phyloP scores from a whole-genome alignment of 208 protist genomes.

The Leishmania braziliensis region DNA sequence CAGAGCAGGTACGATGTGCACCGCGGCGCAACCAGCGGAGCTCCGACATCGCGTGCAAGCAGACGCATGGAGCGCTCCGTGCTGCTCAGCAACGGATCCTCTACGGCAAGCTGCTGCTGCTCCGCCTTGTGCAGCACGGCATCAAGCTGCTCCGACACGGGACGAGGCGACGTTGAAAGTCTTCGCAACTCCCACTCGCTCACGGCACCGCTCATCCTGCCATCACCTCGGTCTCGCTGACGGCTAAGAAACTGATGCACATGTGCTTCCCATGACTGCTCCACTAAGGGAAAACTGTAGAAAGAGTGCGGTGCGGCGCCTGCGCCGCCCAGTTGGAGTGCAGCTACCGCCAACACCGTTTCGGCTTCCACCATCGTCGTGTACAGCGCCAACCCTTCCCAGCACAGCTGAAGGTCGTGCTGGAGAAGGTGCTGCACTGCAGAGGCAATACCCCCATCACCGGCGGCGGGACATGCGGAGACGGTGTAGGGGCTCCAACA shows the following conservation, averaged over 20 bases:
- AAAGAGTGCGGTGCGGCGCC: slow-evolving; percentile 13
- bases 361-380: slow-evolving; percentile 1
- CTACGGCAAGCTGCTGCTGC: slow-evolving; percentile 4
- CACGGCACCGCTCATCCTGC: background rate
- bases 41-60: slow-evolving; percentile 9
- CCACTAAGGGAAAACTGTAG: slow-evolving; percentile 50
- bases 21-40: slow-evolving; percentile 10
- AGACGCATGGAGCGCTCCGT: slow-evolving; percentile 26
- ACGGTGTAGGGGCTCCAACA: background rate
- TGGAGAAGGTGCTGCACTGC: slow-evolving; percentile 23
- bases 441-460: slow-evolving; percentile 3
- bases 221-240: background rate
- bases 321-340: slow-evolving; percentile 27
- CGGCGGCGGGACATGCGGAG: background rate
- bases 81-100: slow-evolving; percentile 17
- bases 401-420: slow-evolving; percentile 24
- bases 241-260: slow-evolving; percentile 1
- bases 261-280: slow-evolving; percentile 45
- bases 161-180: slow-evolving; percentile 5
- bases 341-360: slow-evolving; percentile 22
- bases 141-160: background rate
- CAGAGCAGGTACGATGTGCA: slow-evolving; percentile 26
- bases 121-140: slow-evolving; percentile 5
- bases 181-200: slow-evolving; percentile 17
- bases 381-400: slow-evolving; percentile 26